Evolutionary conservation across 73 alveolate species (phyloP).

Genomic region (Blepharisma japonicum): DNA sequence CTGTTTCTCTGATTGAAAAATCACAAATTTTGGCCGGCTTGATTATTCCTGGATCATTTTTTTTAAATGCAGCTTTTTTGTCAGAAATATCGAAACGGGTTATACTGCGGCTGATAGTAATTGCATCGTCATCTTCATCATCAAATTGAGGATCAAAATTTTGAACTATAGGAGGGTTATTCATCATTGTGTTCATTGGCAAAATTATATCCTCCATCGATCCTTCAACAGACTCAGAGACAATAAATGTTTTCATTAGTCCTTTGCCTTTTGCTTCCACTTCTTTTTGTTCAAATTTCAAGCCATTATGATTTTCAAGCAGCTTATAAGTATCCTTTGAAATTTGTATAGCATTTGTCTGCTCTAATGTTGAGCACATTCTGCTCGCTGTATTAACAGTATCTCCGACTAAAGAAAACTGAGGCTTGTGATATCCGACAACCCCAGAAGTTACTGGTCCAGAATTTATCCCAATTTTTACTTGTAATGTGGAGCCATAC

Average conservation of each 20-base stretch:
- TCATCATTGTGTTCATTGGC: too few relatives aligned
- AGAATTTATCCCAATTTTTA: slow-evolving; percentile 91
- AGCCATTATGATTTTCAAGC: background rate
- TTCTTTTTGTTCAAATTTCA: slow-evolving; percentile 21
- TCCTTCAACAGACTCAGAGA: too few relatives aligned
- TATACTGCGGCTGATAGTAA: too few relatives aligned
- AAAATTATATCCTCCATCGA: too few relatives aligned
- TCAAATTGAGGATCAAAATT: too few relatives aligned
- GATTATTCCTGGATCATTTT: background rate
- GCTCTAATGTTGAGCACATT: slow-evolving; percentile 37
- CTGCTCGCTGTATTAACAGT: slow-evolving; percentile 97
- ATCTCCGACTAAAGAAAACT: slow-evolving; percentile 96
- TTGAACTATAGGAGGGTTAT: too few relatives aligned
- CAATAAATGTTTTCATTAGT: slow-evolving; percentile 32
- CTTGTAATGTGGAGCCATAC: too few relatives aligned
- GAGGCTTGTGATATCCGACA: slow-evolving; percentile 96
- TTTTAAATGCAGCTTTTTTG: background rate
- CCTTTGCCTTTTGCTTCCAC: slow-evolving; percentile 53
- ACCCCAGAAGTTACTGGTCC: slow-evolving; percentile 98
- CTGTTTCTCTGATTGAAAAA: slow-evolving; percentile 2
- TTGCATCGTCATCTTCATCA: too few relatives aligned
- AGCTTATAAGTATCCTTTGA: too few relatives aligned
- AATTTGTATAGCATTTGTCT: too few relatives aligned
- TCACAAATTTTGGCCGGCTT: background rate
- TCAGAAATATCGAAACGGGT: too few relatives aligned